Conservation (phyloP, 1,139 yeast species). For the Debaryomycetaceae sp. region DNA sequence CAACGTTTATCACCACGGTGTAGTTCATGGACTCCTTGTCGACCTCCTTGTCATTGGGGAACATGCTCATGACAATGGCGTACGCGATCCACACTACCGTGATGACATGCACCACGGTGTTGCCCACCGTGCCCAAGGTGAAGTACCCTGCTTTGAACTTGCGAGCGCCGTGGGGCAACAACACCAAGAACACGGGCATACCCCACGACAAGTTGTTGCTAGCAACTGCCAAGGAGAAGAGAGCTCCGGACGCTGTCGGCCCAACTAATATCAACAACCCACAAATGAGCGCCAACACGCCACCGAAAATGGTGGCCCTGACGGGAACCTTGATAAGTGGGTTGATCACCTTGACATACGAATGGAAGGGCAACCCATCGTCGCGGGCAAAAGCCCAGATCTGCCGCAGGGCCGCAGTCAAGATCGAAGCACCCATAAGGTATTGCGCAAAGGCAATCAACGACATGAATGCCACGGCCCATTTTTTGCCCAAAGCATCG, state of each 20-base stretch:
- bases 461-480: slow-evolving; percentile 22
- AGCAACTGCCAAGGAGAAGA: slow-evolving; percentile 35
- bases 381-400: slow-evolving; percentile 35
- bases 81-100: slow-evolving; percentile 26
- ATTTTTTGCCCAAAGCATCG: slow-evolving; percentile 21
- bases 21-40: slow-evolving; percentile 32
- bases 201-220: slow-evolving; percentile 42
- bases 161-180: slow-evolving; percentile 37
- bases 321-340: slow-evolving; percentile 17
- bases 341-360: slow-evolving; percentile 19
- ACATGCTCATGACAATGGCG: slow-evolving; percentile 36
- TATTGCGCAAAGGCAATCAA: slow-evolving; percentile 22
- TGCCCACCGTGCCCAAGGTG: slow-evolving; percentile 49
- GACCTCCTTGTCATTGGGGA: slow-evolving; percentile 27
- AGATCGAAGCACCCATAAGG: slow-evolving; percentile 21
- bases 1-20: slow-evolving; percentile 32
- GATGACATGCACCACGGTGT: slow-evolving; percentile 29
- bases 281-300: slow-evolving; percentile 12
- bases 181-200: slow-evolving; percentile 35
- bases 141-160: slow-evolving; percentile 62
- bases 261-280: slow-evolving; percentile 20
- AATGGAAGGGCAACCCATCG: slow-evolving; percentile 40
- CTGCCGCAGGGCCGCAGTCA: slow-evolving; percentile 18
- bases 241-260: slow-evolving; percentile 36
- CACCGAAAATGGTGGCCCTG: slow-evolving; percentile 16